A percentile compares a stretch with the other conserved stretches of the same genome.
Conservation (phyloP, 441 rosid genomes). For the Arabidopsis lyrata region DNA sequence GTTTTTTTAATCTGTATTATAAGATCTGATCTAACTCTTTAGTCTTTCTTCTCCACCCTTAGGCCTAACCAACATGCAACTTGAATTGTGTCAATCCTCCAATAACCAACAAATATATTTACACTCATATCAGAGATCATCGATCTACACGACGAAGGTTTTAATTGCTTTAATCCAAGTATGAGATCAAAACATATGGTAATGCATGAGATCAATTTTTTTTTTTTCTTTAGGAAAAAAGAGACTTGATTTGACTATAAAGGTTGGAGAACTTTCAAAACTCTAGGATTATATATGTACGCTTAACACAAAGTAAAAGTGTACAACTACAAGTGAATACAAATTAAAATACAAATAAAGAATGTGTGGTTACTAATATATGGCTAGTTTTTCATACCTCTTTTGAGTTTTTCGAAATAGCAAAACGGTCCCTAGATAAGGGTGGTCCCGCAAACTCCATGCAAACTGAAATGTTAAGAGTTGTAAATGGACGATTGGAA, state of each 20-base stretch:
- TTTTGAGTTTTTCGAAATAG: too few relatives aligned
- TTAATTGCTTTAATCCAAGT: not conserved
- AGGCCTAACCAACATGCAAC: not conserved
- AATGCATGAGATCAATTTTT: not conserved
- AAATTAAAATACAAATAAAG: too few relatives aligned
- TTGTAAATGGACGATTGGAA: too few relatives aligned
- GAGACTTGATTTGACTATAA: not conserved
- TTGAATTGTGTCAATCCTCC: not conserved
- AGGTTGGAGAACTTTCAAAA: too few relatives aligned
- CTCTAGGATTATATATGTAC: not conserved
- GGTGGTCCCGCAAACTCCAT: too few relatives aligned
- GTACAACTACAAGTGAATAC: too few relatives aligned
- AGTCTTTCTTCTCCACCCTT: slow-evolving; percentile 1
- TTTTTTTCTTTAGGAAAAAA: too few relatives aligned
- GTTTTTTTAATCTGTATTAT: not conserved
- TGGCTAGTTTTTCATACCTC: too few relatives aligned
- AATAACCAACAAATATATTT: slow-evolving; percentile 15
- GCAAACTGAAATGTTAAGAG: too few relatives aligned
- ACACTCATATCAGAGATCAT: not conserved
- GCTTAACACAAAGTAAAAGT: too few relatives aligned
- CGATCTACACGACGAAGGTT: slow-evolving; percentile 5
- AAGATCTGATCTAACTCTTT: not conserved
- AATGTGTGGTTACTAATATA: too few relatives aligned
- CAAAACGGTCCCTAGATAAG: too few relatives aligned
- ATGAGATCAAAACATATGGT: not conserved